Conservation (phyloP, 2,329 filamentous ascomycete genomes). For the Colletotrichum noveboracense region DNA sequence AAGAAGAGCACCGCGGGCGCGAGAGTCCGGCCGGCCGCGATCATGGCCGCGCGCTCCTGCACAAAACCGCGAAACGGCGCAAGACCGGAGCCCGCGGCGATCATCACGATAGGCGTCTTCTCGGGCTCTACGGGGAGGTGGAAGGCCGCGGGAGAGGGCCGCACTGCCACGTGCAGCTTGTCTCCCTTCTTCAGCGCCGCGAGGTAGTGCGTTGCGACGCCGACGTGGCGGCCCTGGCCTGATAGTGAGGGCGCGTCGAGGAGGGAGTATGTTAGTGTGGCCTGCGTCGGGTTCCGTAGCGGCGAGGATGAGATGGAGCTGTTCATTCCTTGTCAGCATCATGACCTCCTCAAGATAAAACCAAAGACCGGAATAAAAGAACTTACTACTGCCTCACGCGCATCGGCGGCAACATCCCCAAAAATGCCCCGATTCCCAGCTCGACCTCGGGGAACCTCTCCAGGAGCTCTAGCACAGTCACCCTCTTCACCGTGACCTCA, state of each 20-base stretch:
- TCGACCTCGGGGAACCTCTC: conserved; percentile 58
- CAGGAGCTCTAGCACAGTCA: conserved; percentile 66
- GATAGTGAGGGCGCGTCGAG: conserved; percentile 57
- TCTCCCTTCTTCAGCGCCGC: conserved; percentile 50
- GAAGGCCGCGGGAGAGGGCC: conserved; percentile 44
- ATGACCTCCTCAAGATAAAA: not conserved
- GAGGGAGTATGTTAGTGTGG: conserved; percentile 68
- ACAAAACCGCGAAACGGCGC: conserved; percentile 28
- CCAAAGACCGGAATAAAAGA: too few species aligned
- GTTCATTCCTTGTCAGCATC: not conserved
- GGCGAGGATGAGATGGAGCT: conserved; percentile 74
- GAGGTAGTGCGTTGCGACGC: conserved; percentile 68
- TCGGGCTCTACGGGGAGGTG: conserved; percentile 43
- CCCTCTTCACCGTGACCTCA: conserved; percentile 51
- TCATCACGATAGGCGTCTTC: conserved; percentile 46
- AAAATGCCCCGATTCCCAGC: conserved; percentile 63
- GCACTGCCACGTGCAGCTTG: conserved; percentile 54
- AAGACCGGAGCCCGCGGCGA: conserved; percentile 46
- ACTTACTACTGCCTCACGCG: conserved; percentile 37
- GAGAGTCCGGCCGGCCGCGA: conserved; percentile 43
- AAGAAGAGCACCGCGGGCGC: conserved; percentile 53
- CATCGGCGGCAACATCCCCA: conserved; percentile 71
- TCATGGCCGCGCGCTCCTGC: conserved; percentile 39
- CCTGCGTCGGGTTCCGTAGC: conserved; percentile 56
- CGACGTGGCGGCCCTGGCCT: conserved; percentile 55